Evolutionary conservation across 2,329 filamentous ascomycete species (phyloP).

Genomic region (Ophiocordyceps camponoti-saundersi): DNA sequence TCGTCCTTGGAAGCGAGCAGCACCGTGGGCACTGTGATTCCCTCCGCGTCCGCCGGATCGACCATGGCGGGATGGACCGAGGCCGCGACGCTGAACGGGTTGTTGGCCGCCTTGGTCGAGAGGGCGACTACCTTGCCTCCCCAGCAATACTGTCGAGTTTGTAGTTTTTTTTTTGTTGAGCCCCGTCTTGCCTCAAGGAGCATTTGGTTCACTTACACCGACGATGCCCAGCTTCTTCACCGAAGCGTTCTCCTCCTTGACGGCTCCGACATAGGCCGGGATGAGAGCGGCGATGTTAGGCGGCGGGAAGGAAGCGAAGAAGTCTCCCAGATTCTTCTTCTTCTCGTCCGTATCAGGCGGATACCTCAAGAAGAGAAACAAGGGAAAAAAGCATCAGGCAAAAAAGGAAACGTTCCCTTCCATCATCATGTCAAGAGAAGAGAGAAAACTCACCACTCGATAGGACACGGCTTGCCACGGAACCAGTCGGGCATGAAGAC

Average conservation of each 20-base stretch:
- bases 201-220: conserved; percentile 39
- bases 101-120: conserved; percentile 28
- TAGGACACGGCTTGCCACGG: conserved; percentile 47
- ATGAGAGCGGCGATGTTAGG: conserved; percentile 29
- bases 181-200: too few relatives aligned
- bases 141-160: conserved; percentile 32
- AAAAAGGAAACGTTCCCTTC: neutral
- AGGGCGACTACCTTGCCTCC: conserved; percentile 49
- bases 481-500: conserved; percentile 92
- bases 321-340: conserved; percentile 36
- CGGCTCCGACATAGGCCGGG: conserved; percentile 36
- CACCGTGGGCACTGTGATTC: conserved; percentile 42
- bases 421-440: neutral
- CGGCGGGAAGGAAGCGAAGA: conserved; percentile 36
- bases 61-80: conserved; percentile 46
- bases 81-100: conserved; percentile 37
- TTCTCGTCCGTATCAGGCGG: conserved; percentile 50
- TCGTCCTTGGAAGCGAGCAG: conserved; percentile 53
- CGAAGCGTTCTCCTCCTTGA: conserved; percentile 31
- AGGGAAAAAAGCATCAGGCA: neutral
- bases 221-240: conserved; percentile 44
- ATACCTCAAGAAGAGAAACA: conserved; percentile 21
- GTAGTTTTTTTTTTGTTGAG: neutral
- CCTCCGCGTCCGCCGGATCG: conserved; percentile 40
- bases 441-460: conserved; percentile 24